Conservation (phyloP, 2,329 filamentous ascomycete species). For the Botrytis paeoniae region DNA sequence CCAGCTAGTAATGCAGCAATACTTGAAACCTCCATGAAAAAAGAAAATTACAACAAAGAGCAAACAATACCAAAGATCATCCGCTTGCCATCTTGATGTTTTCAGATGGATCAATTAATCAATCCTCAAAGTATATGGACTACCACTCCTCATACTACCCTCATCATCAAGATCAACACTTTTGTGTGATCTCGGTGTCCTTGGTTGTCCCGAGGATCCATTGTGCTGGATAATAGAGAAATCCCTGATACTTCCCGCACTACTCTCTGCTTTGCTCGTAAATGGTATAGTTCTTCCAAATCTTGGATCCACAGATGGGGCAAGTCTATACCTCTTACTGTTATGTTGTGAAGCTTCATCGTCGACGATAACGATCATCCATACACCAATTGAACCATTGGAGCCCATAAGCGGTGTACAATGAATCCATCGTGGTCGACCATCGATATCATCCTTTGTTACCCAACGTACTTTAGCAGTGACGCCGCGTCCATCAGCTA, state of each 20-base stretch:
- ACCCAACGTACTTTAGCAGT: slow-evolving; percentile 75
- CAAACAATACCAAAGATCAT: not conserved
- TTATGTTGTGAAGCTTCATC: slow-evolving; percentile 46
- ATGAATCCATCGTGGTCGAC: slow-evolving; percentile 71
- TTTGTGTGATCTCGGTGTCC: slow-evolving; percentile 13
- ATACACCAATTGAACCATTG: slow-evolving; percentile 68
- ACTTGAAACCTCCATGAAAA: not conserved
- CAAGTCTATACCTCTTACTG: slow-evolving; percentile 29
- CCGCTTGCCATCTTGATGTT: not conserved
- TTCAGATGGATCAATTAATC: slow-evolving; percentile 15
- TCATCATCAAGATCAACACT: slow-evolving; percentile 19
- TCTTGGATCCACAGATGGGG: slow-evolving; percentile 36
- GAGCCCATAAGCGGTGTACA: slow-evolving; percentile 69
- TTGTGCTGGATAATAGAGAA: slow-evolving; percentile 29
- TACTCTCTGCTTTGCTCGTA: slow-evolving; percentile 22
- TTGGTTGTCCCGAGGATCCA: not conserved
- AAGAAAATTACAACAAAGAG: not conserved
- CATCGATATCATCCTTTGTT: slow-evolving; percentile 46
- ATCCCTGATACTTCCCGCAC: slow-evolving; percentile 26
- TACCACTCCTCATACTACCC: slow-evolving; percentile 27
- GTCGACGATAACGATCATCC: slow-evolving; percentile 74
- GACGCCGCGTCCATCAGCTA: slow-evolving; percentile 66
- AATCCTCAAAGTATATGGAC: slow-evolving; percentile 31
- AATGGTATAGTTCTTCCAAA: slow-evolving; percentile 27
- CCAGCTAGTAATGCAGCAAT: not conserved